Evolutionary conservation across 176 grass and related monocot genomes (phyloP).

Genomic region (Cenchrus fungigraminus): DNA sequence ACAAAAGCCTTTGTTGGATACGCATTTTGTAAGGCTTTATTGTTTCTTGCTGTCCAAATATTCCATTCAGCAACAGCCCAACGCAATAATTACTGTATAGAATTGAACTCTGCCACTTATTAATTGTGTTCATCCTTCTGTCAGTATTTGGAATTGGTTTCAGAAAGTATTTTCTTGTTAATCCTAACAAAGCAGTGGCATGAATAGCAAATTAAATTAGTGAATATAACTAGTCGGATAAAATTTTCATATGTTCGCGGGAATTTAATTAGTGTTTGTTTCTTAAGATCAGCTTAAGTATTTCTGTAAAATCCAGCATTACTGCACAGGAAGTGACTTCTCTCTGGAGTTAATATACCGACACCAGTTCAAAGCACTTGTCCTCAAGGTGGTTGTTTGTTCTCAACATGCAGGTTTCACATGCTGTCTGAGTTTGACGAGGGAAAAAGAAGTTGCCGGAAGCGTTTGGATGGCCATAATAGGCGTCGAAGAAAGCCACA

Average conservation of each 20-base stretch:
- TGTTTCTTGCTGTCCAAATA: background rate
- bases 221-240: background rate
- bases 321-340: no score
- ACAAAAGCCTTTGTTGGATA: background rate
- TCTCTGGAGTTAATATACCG: no score
- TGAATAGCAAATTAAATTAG: background rate
- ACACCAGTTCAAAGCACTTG: background rate
- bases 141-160: background rate
- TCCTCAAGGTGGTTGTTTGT: slow-evolving; percentile 4
- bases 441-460: slow-evolving; percentile 83
- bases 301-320: slow-evolving; percentile 1
- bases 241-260: background rate
- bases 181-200: background rate
- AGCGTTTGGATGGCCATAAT: slow-evolving; percentile 82
- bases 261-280: background rate
- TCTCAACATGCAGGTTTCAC: slow-evolving; percentile 62
- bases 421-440: slow-evolving; percentile 78
- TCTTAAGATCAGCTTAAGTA: background rate
- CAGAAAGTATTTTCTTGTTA: background rate
- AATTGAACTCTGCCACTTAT: background rate
- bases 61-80: background rate
- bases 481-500: slow-evolving; percentile 82
- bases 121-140: background rate
- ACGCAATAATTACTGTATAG: background rate
- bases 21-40: background rate